Conservation (phyloP, 2,329 filamentous ascomycete genomes). For the Calonectria pteridis region DNA sequence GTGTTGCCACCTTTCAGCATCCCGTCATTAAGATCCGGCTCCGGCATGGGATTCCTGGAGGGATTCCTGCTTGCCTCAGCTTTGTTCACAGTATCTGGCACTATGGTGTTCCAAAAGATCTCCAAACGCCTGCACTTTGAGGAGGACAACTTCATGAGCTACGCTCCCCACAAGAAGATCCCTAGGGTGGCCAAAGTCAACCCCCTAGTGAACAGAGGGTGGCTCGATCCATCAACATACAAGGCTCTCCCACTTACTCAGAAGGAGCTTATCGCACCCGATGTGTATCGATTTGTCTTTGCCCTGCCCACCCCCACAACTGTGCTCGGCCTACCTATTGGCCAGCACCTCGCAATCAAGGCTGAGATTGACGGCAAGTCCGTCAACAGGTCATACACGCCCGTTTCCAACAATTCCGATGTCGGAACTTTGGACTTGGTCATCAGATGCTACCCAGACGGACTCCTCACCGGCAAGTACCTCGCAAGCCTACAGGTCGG, state of each 20-base stretch:
- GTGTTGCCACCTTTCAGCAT: background rate
- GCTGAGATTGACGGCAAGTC: constrained; percentile 59
- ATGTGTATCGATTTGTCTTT: constrained; percentile 62
- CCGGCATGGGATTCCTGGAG: background rate
- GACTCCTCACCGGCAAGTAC: constrained; percentile 63
- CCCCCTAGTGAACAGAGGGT: constrained; percentile 50
- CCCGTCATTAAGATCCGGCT: background rate
- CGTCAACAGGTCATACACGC: constrained; percentile 67
- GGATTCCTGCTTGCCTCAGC: background rate
- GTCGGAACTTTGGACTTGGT: constrained; percentile 63
- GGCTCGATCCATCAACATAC: constrained; percentile 63
- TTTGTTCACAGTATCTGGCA: background rate
- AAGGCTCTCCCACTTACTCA: constrained; percentile 58
- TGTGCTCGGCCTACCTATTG: constrained; percentile 66
- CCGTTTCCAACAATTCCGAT: constrained; percentile 63
- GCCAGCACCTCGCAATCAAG: constrained; percentile 68
- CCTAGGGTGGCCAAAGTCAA: constrained; percentile 39
- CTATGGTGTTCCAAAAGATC: background rate
- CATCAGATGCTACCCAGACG: constrained; percentile 64
- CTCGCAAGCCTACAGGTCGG: constrained; percentile 61
- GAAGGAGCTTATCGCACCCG: constrained; percentile 56
- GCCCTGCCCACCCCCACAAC: constrained; percentile 57
- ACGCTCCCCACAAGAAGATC: constrained; percentile 47
- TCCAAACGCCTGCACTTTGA: constrained; percentile 25
- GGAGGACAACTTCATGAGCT: constrained; percentile 40